Conservation (phyloP, 1,139 yeast genomes). For the Sugiyamaella grinbergsii region DNA sequence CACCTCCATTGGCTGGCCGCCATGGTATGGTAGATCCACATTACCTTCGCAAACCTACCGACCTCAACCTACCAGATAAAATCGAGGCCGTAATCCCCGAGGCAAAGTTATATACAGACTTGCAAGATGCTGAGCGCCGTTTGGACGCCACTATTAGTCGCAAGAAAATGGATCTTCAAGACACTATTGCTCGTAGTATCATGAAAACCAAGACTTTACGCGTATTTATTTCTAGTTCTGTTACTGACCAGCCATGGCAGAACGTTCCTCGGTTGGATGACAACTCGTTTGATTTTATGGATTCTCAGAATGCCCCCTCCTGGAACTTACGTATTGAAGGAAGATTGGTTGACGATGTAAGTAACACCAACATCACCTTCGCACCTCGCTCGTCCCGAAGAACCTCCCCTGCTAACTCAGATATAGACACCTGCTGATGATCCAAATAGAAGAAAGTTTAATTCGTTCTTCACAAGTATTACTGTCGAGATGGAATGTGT, state of each 20-base stretch:
- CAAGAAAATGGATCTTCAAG: slow-evolving; percentile 84
- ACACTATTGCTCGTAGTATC: slow-evolving; percentile 51
- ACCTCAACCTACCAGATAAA: slow-evolving; percentile 62
- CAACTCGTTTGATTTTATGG: slow-evolving; percentile 42
- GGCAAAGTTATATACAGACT: slow-evolving; percentile 64
- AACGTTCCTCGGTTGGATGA: slow-evolving; percentile 41
- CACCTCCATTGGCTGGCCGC: slow-evolving; percentile 9
- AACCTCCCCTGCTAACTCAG: not conserved
- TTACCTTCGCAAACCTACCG: slow-evolving; percentile 59
- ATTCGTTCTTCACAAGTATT: slow-evolving; percentile 79
- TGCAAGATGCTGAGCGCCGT: slow-evolving; percentile 75
- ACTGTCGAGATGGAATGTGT: slow-evolving; percentile 66
- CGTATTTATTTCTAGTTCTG: slow-evolving; percentile 77
- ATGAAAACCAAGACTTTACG: slow-evolving; percentile 62
- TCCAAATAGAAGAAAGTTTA: slow-evolving; percentile 60
- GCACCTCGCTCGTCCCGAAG: too few relatives aligned
- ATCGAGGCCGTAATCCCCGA: slow-evolving; percentile 71
- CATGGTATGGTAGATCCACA: slow-evolving; percentile 13
- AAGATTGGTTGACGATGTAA: slow-evolving; percentile 56
- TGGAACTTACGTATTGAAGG: slow-evolving; percentile 95
- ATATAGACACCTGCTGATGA: slow-evolving; percentile 35
- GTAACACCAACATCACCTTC: not conserved
- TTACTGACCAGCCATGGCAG: slow-evolving; percentile 94
- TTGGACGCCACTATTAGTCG: slow-evolving; percentile 81
- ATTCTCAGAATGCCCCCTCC: slow-evolving; percentile 45